Base-by-base conservation (phyloP, 1,139 yeast species). In the Suhomyces maxii region DNA sequence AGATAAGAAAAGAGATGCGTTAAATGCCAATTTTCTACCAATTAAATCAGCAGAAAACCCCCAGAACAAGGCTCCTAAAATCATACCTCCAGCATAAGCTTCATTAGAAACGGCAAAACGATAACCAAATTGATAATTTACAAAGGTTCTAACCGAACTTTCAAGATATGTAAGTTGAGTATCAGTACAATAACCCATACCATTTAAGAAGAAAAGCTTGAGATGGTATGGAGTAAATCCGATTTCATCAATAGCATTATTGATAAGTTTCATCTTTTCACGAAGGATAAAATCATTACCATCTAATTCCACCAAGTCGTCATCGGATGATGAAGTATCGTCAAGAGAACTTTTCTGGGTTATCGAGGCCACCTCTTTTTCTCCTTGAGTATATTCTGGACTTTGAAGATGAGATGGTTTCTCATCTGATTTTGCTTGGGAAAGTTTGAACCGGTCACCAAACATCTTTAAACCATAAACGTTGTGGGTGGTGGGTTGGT, bases 111-210 rank as follows among this genome's bases (percentile, higher is more conserved):
- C 66, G 0, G 77, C 70, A 49, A 64, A 71, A 11, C 39, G 39
- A 47, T 67, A 64, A 18, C 69, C 68, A 54, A 71, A 71, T 54
- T 72, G 82, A 56, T 65, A 71, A 57, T 72, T 77, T 55, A 69
- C 65, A 55, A 65, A 68, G 6, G 65, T 60, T 49, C 76, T 60
- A 9, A 71, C 77, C 34, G 63, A 58, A 46, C 70, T 59, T 53
- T 72, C 77, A 37, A 69, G 56, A 58, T 70, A 67, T 35, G 73
- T 75, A 53, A 83, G 66, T 58, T 81, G 82, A 13, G 85, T 79
- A 58, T 83, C 87, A 26, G 80, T 82, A 6, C 83, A 78, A 56
- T 83, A 83, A 12, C 88, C 88, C 75, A 81, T 76, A 13, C 87
- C 87, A 49, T 77, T 79, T 34, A 79, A 58, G 53, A 69, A 70